Evolutionary conservation across 2,329 filamentous ascomycete genomes (phyloP), one percentile per base, ranked within the genome.

Genomic region (Aspergillus niger): DNA sequence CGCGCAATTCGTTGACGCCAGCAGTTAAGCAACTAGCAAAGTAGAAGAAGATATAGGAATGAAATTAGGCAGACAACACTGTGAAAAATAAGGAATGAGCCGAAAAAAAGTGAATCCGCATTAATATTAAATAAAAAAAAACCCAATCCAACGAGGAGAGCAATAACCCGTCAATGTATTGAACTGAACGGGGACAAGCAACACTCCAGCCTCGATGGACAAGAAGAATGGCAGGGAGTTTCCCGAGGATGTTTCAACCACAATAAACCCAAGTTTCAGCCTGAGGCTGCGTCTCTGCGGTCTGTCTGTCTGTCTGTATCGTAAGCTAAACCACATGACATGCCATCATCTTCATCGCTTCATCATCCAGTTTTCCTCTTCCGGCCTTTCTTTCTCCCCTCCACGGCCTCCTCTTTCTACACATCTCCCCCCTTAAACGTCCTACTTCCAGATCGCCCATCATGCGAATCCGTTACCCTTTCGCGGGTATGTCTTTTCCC

Each of bases 381-480:
- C 49, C 32, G 32, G 32, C 22, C 47, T 51, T 44, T n/a, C 13
- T 30, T 4, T 43, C 17, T 7, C 17, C 15, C 11, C 22, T 48
- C n/a, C 22, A 36, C 32, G 32, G 3, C 32, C 32, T 36, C 30
- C 44, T 57, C 47, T 51, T 41, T 36, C 50, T 50, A 10, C 38
- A 22, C 48, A 26, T 61, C 62, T 56, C 58, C 63, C 59, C 57
- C 60, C 62, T 58, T 64, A 30, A 30, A 59, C 64, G 36, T 55
- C 51, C 51, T 20, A 49, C 26, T 26, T n/a, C 58, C 60, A 49
- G 20, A 43, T 57, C 41, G 32, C 52, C 43, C 67, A 76, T 66
- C 24, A 95, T 96, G 90, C 90, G 91, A 77, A 91, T 97, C 80
- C 87, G 93, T 73, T 86, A 92, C 70, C 90, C 91, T 58, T 96